Base-by-base conservation (phyloP, 768 basidiomycete genomes). In the Tephrocybe sp. region DNA sequence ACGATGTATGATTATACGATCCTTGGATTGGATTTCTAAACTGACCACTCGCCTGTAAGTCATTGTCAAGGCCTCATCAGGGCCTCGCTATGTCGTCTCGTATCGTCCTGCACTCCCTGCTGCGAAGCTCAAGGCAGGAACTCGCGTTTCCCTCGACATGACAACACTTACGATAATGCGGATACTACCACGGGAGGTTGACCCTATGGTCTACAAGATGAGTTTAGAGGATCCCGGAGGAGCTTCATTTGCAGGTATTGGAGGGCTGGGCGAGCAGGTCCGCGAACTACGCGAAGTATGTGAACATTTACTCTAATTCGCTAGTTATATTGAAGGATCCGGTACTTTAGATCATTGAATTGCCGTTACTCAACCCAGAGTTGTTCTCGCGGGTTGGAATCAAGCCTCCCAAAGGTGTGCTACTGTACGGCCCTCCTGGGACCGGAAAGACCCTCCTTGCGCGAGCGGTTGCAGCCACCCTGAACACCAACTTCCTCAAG, bases 141-240 rank as follows among this genome's bases (percentile, higher is more conserved):
- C 92, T 3, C 90, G 97, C 57, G 97, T 99, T 51, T 95, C 94
- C 49, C 83, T 99, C 30, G 97, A 99, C 68, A 98, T 99, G 97
- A 99, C 97, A 3, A 98, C 97, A 2, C 75, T 98, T 30, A 99
- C 97, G 5, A 92, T 99, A 64, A 98, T 99, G 94, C 90, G 97
- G 33, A 96, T 98, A 46, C 76, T 99, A 16, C 97, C 97, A 4
- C 83, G 97, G 55, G 97, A 99, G 67, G 92, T 99, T 6, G 97
- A 99, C 65, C 97, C 97, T 13, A 73, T 96, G 61, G 96, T 99
- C 10, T 99, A 99, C 77, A 98, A 98, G 74, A 99, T 98, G 97
- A 96, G 92, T 57, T 74, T 97, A 62, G 97, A 99, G 68, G 96
- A 98, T 62, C 93, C 97, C 2, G 94, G 93, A 73, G 88, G 89